Evolutionary conservation across 192 early-diverging fungal genomes (phyloP).

Genomic region (Coemansia sp.): DNA sequence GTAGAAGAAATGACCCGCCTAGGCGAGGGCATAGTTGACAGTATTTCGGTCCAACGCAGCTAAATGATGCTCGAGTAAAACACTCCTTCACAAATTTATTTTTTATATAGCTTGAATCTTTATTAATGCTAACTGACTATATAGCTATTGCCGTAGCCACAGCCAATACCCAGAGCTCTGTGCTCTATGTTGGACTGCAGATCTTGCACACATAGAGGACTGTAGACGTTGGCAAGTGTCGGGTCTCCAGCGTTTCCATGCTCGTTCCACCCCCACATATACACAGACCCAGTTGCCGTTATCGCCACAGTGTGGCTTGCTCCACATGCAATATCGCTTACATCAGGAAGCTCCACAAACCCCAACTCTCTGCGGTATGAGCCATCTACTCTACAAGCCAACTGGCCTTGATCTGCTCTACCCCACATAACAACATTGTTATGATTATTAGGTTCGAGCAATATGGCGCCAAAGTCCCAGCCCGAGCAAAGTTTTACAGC

Average conservation of each 20-base stretch:
- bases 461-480: conserved; percentile 58
- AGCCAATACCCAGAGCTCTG: conserved; percentile 23
- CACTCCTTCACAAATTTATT: not conserved
- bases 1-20: conserved; percentile 40
- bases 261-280: conserved; percentile 94
- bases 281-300: conserved; percentile 48
- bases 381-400: conserved; percentile 28
- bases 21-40: conserved; percentile 47
- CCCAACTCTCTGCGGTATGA: conserved; percentile 16
- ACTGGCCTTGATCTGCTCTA: conserved; percentile 75
- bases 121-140: not conserved
- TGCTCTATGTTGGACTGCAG: not conserved
- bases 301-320: conserved; percentile 76
- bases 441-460: conserved; percentile 62
- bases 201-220: conserved; percentile 12
- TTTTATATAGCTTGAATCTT: not conserved
- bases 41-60: conserved; percentile 28
- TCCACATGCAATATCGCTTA: conserved; percentile 62
- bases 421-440: conserved; percentile 69
- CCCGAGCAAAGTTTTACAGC: conserved; percentile 42
- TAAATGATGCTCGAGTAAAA: not conserved
- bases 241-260: conserved; percentile 85
- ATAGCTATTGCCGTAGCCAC: conserved; percentile 47
- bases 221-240: conserved; percentile 30
- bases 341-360: conserved; percentile 12